These are phyloP conservation scores for Puccinia sorghi DNA, from an alignment of 1,284 basidiomycete species.

Conservation along the genomic window DNA sequence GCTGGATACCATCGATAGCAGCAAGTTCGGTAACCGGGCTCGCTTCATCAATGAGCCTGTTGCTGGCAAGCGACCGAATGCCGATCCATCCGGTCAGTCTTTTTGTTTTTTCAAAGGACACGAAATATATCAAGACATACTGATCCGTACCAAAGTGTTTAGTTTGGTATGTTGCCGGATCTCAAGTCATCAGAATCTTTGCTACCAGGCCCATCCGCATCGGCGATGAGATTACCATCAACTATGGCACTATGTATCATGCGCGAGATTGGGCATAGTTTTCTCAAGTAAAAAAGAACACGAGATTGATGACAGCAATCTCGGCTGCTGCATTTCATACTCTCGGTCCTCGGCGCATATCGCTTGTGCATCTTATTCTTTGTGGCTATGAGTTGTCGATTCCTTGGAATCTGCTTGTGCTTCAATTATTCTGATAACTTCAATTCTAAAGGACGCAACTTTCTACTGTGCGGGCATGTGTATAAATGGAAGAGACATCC, in stretches of 20 bases:
- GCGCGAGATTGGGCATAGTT: conserved; percentile 28
- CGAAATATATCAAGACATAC: neutral
- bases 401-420: too few species aligned
- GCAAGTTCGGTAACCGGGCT: conserved; percentile 30
- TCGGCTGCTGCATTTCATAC: too few species aligned
- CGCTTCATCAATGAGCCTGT: conserved; percentile 31
- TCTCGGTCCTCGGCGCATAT: too few species aligned
- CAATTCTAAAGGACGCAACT: too few species aligned
- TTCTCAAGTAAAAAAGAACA: neutral
- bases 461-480: too few species aligned
- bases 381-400: too few species aligned
- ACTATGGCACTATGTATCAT: conserved; percentile 8
- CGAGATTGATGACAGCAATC: too few species aligned
- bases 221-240: conserved; percentile 25
- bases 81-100: conserved; percentile 8
- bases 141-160: neutral
- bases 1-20: neutral
- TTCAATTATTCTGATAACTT: too few species aligned
- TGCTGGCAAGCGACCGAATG: neutral
- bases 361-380: too few species aligned
- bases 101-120: neutral
- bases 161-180: conserved; percentile 32
- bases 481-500: too few species aligned
- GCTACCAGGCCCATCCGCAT: neutral
- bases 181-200: conserved; percentile 27